A percentile compares a stretch with the other conserved stretches of the same genome.
Evolutionary conservation across 345 rosid genomes (phyloP).

Genomic region (Populus euphratica): DNA sequence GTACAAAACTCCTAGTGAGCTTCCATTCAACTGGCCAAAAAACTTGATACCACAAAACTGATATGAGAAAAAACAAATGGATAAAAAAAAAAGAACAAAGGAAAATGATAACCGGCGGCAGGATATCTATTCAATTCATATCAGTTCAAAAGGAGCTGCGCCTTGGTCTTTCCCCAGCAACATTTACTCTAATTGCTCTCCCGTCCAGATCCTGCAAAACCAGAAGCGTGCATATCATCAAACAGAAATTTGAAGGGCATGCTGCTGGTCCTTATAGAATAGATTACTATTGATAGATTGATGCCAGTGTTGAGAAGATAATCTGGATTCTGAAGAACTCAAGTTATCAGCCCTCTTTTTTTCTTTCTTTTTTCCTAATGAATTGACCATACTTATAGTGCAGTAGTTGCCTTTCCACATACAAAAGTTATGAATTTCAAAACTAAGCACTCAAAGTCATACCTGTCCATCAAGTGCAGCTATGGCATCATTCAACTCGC

Average conservation of each 20-base stretch:
- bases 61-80: too few relatives aligned
- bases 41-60: slow-evolving; percentile 18
- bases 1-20: not conserved
- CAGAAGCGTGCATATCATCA: not conserved
- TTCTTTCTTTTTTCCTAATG: not conserved
- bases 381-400: not conserved
- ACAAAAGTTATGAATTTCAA: not conserved
- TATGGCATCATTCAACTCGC: slow-evolving; percentile 78
- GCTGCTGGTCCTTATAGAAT: not conserved
- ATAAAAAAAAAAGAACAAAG: not conserved
- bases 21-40: slow-evolving; percentile 19
- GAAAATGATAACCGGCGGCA: slow-evolving; percentile 2
- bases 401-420: not conserved
- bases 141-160: slow-evolving; percentile 47
- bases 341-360: not conserved
- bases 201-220: slow-evolving; percentile 75
- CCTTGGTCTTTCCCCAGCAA: slow-evolving; percentile 77
- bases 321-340: not conserved
- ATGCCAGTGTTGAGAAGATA: not conserved
- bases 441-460: slow-evolving; percentile 3
- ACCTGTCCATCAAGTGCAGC: slow-evolving; percentile 97
- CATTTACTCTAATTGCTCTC: slow-evolving; percentile 82
- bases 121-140: slow-evolving; percentile 9
- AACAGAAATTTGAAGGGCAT: not conserved
- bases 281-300: not conserved